phyloP scores from a whole-genome alignment of 2,329 filamentous ascomycete species.

The Neofusicoccum ribis region DNA sequence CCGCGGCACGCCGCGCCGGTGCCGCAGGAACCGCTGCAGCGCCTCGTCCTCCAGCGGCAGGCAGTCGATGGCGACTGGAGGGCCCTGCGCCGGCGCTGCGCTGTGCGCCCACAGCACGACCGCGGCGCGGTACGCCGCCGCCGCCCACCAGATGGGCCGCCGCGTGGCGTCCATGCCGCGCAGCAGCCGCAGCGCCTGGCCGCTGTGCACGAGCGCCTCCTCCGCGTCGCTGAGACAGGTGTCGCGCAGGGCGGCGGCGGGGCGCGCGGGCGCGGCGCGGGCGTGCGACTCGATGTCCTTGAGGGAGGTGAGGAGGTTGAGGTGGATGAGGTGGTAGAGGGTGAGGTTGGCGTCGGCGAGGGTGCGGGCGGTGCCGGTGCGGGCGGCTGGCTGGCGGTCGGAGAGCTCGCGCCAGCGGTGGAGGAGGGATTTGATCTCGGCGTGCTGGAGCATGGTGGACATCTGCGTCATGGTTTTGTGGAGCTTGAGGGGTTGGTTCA shows the following conservation, averaged over 20 bases:
- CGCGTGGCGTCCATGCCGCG: slow-evolving; percentile 49
- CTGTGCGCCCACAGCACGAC: slow-evolving; percentile 58
- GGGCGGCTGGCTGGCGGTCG: too few relatives aligned
- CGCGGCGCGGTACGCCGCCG: slow-evolving; percentile 58
- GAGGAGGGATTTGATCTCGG: slow-evolving; percentile 55
- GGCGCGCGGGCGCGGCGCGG: slow-evolving; percentile 42
- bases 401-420: slow-evolving; percentile 57
- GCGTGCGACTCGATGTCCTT: slow-evolving; percentile 57
- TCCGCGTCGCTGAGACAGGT: neutral
- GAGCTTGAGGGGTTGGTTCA: neutral
- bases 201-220: slow-evolving; percentile 53
- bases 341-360: slow-evolving; percentile 54
- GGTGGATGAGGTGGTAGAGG: slow-evolving; percentile 59
- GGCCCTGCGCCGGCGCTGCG: slow-evolving; percentile 2
- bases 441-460: slow-evolving; percentile 33
- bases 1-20: neutral
- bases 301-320: slow-evolving; percentile 58
- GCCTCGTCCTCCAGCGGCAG: neutral
- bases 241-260: slow-evolving; percentile 28
- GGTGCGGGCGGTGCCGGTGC: too few relatives aligned
- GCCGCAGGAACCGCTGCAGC: neutral
- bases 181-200: slow-evolving; percentile 56
- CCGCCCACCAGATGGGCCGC: slow-evolving; percentile 59
- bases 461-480: slow-evolving; percentile 25
- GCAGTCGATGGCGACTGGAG: neutral